These are phyloP conservation scores for Dillenia turbinata DNA, from an alignment of 164 flowering plant genomes.

Conservation along the genomic window DNA sequence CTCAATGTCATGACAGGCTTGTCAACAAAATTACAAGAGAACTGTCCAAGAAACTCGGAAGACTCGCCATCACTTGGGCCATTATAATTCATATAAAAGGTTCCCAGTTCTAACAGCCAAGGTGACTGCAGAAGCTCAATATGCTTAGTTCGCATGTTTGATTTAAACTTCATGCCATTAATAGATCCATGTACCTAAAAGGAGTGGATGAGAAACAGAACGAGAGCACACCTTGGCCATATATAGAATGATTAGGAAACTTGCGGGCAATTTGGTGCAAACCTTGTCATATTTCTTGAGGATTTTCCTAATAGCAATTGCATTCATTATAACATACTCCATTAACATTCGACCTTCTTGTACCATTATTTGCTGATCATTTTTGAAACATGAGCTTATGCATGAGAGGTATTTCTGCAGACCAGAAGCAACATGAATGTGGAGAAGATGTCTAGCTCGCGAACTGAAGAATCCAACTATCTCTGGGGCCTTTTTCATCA, in stretches of 20 bases:
- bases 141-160: slow-evolving; percentile 59
- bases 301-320: slow-evolving; percentile 79
- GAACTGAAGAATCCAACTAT: slow-evolving; percentile 71
- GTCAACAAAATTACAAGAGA: slow-evolving; percentile 42
- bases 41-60: slow-evolving; percentile 24
- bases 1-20: slow-evolving; percentile 47
- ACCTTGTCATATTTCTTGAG: slow-evolving; percentile 95
- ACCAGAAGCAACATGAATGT: slow-evolving; percentile 55
- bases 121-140: slow-evolving; percentile 85
- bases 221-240: neutral
- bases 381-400: slow-evolving; percentile 48
- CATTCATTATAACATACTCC: slow-evolving; percentile 78
- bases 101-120: slow-evolving; percentile 88
- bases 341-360: slow-evolving; percentile 61
- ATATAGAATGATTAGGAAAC: neutral
- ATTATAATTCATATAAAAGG: slow-evolving; percentile 58
- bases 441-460: slow-evolving; percentile 64
- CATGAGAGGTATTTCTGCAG: slow-evolving; percentile 42
- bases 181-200: slow-evolving; percentile 71
- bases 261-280: slow-evolving; percentile 11
- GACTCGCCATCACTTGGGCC: slow-evolving; percentile 29
- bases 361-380: slow-evolving; percentile 37
- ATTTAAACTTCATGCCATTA: slow-evolving; percentile 68
- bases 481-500: slow-evolving; percentile 75
- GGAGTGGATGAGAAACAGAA: neutral